Base-by-base conservation (phyloP, 441 rosid species). In the Theobroma grandiflorum region DNA sequence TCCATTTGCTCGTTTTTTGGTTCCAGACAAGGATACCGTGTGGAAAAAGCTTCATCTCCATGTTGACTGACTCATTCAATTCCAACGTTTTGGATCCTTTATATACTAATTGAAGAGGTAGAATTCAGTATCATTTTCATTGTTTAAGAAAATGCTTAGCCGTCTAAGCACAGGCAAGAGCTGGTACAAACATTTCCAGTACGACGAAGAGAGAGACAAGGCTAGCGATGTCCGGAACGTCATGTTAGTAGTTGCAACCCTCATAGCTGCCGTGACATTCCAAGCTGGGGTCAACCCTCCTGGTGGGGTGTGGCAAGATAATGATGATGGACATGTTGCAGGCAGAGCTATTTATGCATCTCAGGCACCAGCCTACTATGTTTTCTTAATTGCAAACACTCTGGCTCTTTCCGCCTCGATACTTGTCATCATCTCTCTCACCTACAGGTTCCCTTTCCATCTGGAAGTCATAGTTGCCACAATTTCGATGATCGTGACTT, bases 381-480 rank as follows among this genome's bases (percentile, higher is more conserved):
- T 65, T 38, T 65, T 65, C 70, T 38, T 65, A 9, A 38, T n/a
- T 33, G 14, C 22, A 0, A 38, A 83, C 76, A 74, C 85, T 0
- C 12, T 83, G 50, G 88, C 88, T 0, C 72, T 86, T 12, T 81
- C 85, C 4, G 40, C 86, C 18, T 78, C 83, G 1, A 26, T 83
- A 4, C 75, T 83, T 45, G 69, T 83, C 33, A 53, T 85, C 22
- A 49, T 67, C 10, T 82, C 82, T 42, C 78, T 77, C 63, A 85
- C 85, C 18, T 65, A 42, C 22, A 63, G 22, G 35, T 83, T 81
- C 49, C 84, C 84, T 2, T 74, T 85, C 35, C 81, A 53, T 55
- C 22, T 75, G 2, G 86, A 85, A 50, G 61, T 83, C 15, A 35
- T 40, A 9, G 77, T 72, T 15, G 84, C 88, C 4, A 75, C 79